These are phyloP conservation scores for Exophiala spinifera DNA, from an alignment of 2,329 filamentous ascomycete species.

Conservation along the genomic window DNA sequence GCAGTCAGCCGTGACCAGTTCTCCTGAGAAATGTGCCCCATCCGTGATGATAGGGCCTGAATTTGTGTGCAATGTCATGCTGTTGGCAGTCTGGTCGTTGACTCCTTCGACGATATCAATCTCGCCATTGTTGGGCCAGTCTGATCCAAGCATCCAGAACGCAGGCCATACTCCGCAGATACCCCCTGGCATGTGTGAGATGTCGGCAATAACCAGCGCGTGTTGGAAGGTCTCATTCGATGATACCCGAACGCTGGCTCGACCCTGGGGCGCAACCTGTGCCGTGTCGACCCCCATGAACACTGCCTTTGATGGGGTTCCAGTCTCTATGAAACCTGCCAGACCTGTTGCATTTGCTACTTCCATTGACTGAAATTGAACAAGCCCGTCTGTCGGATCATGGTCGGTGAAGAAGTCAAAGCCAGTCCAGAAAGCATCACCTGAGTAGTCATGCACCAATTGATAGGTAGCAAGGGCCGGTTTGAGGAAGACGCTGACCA, in stretches of 20 bases:
- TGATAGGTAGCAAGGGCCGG: slow-evolving; percentile 34
- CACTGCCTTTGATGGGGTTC: slow-evolving; percentile 33
- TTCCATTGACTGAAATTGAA: slow-evolving; percentile 47
- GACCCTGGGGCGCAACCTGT: slow-evolving; percentile 36
- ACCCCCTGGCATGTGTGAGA: slow-evolving; percentile 47
- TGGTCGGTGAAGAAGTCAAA: slow-evolving; percentile 49
- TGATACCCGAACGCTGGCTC: slow-evolving; percentile 45
- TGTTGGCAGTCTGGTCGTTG: slow-evolving; percentile 43
- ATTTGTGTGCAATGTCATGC: slow-evolving; percentile 51
- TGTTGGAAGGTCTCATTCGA: slow-evolving; percentile 45
- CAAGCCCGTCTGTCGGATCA: slow-evolving; percentile 51
- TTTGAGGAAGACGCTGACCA: slow-evolving; percentile 21
- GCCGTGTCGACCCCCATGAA: slow-evolving; percentile 46
- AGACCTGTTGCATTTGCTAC: slow-evolving; percentile 39
- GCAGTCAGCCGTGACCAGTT: slow-evolving; percentile 49
- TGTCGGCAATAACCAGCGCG: slow-evolving; percentile 48
- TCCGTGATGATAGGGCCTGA: slow-evolving; percentile 33
- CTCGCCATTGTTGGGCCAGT: slow-evolving; percentile 45
- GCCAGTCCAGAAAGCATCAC: slow-evolving; percentile 48
- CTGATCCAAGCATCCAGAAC: slow-evolving; percentile 41
- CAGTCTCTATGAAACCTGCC: slow-evolving; percentile 32
- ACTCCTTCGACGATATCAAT: slow-evolving; percentile 56
- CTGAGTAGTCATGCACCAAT: slow-evolving; percentile 43
- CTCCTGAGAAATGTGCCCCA: slow-evolving; percentile 46
- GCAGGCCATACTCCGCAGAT: slow-evolving; percentile 53